Conservation (phyloP, 2,329 filamentous ascomycete genomes). For the Cladophialophora carrionii region DNA sequence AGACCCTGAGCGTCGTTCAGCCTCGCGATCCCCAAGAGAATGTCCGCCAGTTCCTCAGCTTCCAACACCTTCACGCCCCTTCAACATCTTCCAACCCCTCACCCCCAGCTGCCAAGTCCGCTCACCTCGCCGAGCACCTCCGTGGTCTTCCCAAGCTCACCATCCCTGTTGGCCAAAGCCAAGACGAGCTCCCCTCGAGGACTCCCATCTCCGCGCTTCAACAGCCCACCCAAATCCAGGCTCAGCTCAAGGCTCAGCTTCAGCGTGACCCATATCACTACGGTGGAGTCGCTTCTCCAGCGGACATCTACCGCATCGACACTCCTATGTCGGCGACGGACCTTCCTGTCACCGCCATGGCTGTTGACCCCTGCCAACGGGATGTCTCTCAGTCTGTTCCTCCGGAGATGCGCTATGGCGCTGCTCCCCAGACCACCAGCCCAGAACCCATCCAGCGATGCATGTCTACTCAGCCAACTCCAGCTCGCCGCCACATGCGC, state of each 20-base stretch:
- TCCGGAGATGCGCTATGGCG: conserved; percentile 83
- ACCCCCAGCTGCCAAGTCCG: conserved; percentile 44
- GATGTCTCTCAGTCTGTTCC: conserved; percentile 88
- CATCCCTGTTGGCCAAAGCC: conserved; percentile 54
- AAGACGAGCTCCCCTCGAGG: conserved; percentile 37
- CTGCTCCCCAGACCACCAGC: conserved; percentile 42
- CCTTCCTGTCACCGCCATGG: conserved; percentile 75
- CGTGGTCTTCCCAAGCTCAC: conserved; percentile 60
- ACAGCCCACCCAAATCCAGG: conserved; percentile 35
- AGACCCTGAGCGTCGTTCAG: conserved; percentile 69
- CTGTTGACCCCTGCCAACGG: conserved; percentile 71
- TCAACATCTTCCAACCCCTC: conserved; percentile 62
- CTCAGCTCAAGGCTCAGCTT: conserved; percentile 51
- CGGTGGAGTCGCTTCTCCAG: conserved; percentile 52
- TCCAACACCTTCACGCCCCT: conserved; percentile 64
- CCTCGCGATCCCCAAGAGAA: conserved; percentile 85
- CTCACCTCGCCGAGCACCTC: conserved; percentile 53
- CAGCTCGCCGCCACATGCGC: conserved; percentile 32
- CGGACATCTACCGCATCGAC: conserved; percentile 72
- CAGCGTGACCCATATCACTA: conserved; percentile 49
- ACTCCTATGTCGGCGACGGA: conserved; percentile 92
- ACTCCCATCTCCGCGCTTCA: conserved; percentile 41
- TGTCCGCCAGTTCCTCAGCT: conserved; percentile 84
- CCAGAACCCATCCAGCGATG: conserved; percentile 54
- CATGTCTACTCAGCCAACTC: conserved; percentile 43